These are phyloP conservation scores for Dictyostelium intermedium DNA, from an alignment of 78 protist species.

Conservation along the genomic window DNA sequence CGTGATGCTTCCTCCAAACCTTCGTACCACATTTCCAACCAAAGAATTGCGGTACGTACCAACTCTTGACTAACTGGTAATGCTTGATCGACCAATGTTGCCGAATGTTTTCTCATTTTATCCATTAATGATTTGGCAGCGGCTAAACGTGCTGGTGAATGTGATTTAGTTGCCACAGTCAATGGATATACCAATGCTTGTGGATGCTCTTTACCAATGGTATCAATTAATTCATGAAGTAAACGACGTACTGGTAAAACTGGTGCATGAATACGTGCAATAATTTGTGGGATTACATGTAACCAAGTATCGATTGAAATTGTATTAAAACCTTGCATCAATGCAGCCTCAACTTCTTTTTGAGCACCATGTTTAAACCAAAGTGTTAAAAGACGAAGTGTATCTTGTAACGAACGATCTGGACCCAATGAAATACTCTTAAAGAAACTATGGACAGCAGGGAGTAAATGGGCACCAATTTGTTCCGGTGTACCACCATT, in stretches of 20 bases:
- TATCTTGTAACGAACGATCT: slow-evolving; percentile 89
- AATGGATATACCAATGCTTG: slow-evolving; percentile 99
- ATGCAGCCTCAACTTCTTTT: slow-evolving; percentile 76
- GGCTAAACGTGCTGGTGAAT: slow-evolving; percentile 73
- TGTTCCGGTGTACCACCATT: slow-evolving; percentile 56
- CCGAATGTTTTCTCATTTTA: slow-evolving; percentile 81
- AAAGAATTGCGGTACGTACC: slow-evolving; percentile 98
- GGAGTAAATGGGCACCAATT: slow-evolving; percentile 54
- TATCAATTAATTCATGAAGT: slow-evolving; percentile 86
- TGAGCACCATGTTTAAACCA: slow-evolving; percentile 93
- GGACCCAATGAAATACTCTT: slow-evolving; percentile 85
- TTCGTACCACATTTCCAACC: slow-evolving; percentile 99
- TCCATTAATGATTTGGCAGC: slow-evolving; percentile 85
- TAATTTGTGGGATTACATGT: slow-evolving; percentile 93
- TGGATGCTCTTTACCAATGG: slow-evolving; percentile 96
- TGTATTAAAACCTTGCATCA: slow-evolving; percentile 84
- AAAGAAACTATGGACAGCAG: slow-evolving; percentile 93
- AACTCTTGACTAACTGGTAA: slow-evolving; percentile 93
- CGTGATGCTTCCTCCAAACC: slow-evolving; percentile 98
- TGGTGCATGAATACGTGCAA: slow-evolving; percentile 96
- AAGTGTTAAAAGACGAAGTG: slow-evolving; percentile 92
- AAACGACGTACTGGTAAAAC: slow-evolving; percentile 72
- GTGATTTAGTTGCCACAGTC: slow-evolving; percentile 95
- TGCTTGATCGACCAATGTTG: slow-evolving; percentile 92
- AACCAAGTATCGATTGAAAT: slow-evolving; percentile 98